These are phyloP conservation scores for Didymella keratinophila DNA, from an alignment of 2,329 filamentous ascomycete genomes.

Conservation along the genomic window DNA sequence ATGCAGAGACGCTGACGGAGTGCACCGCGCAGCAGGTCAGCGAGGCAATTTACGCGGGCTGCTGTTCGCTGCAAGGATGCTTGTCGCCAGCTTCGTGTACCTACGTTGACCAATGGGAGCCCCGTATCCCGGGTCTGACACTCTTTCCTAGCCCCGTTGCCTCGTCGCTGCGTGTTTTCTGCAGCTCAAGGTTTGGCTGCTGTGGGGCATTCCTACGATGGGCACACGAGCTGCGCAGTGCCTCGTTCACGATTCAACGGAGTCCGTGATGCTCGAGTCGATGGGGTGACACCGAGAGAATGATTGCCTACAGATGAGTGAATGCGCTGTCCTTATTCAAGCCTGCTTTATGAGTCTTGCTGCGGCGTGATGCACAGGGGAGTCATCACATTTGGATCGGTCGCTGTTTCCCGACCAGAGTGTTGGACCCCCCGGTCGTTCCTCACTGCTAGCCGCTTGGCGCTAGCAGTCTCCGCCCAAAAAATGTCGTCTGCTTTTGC, in stretches of 20 bases:
- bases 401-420: conserved; percentile 20
- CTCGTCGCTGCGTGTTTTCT: conserved; percentile 41
- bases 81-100: conserved; percentile 33
- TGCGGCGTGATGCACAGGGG: conserved; percentile 25
- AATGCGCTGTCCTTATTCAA: conserved; percentile 15
- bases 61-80: conserved; percentile 37
- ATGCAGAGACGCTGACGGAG: conserved; percentile 19
- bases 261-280: conserved; percentile 10
- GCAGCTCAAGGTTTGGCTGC: conserved; percentile 35
- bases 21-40: conserved; percentile 19
- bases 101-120: conserved; percentile 38
- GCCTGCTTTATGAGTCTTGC: conserved; percentile 24
- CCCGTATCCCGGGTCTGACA: conserved; percentile 23
- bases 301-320: conserved; percentile 8
- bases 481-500: conserved; percentile 37
- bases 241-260: conserved; percentile 8
- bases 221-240: conserved; percentile 36
- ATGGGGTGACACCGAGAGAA: conserved; percentile 5
- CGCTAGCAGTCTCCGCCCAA: conserved; percentile 31
- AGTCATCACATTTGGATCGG: conserved; percentile 32
- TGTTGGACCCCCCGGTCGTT: conserved; percentile 26
- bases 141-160: conserved; percentile 40
- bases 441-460: conserved; percentile 30
- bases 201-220: conserved; percentile 42
- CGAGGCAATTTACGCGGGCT: conserved; percentile 34